Conservation (phyloP, 2,329 filamentous ascomycete genomes). For the Apiospora aurea region DNA sequence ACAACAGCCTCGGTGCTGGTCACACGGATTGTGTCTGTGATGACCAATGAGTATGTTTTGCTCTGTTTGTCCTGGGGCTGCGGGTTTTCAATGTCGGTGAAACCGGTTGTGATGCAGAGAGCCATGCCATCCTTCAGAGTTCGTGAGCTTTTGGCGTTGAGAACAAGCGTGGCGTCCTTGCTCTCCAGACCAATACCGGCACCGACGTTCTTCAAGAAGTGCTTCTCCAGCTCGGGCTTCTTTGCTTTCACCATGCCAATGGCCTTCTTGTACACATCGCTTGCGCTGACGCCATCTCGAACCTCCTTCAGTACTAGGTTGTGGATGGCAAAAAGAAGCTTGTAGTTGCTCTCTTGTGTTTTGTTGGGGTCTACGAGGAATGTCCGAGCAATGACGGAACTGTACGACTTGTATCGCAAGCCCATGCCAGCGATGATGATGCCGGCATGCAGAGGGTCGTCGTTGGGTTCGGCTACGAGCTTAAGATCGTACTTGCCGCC, state of each 20-base stretch:
- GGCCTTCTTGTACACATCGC: constrained; percentile 93
- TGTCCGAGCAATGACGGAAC: constrained; percentile 88
- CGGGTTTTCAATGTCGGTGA: constrained; percentile 87
- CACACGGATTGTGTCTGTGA: constrained; percentile 93
- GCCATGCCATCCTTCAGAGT: constrained; percentile 97
- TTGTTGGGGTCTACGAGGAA: constrained; percentile 98
- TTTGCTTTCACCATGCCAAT: constrained; percentile 81
- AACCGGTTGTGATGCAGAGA: constrained; percentile 85
- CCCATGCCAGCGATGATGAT: constrained; percentile 94
- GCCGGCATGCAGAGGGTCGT: constrained; percentile 84
- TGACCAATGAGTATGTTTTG: constrained; percentile 85
- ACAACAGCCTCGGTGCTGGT: constrained; percentile 79
- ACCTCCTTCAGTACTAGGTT: constrained; percentile 91
- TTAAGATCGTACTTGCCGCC: constrained; percentile 94
- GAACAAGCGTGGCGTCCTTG: constrained; percentile 79
- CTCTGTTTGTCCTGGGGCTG: constrained; percentile 89
- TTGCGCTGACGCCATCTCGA: constrained; percentile 82
- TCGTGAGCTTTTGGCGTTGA: constrained; percentile 87
- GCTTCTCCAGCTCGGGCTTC: constrained; percentile 93
- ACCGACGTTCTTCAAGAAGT: constrained; percentile 92
- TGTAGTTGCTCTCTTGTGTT: constrained; percentile 93
- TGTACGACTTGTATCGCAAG: constrained; percentile 94
- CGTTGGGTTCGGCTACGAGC: constrained; percentile 78
- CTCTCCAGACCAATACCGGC: constrained; percentile 93
- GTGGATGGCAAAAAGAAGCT: constrained; percentile 83